Conservation (phyloP, 192 early-diverging fungal genomes). For the Chytriomyces sp. region DNA sequence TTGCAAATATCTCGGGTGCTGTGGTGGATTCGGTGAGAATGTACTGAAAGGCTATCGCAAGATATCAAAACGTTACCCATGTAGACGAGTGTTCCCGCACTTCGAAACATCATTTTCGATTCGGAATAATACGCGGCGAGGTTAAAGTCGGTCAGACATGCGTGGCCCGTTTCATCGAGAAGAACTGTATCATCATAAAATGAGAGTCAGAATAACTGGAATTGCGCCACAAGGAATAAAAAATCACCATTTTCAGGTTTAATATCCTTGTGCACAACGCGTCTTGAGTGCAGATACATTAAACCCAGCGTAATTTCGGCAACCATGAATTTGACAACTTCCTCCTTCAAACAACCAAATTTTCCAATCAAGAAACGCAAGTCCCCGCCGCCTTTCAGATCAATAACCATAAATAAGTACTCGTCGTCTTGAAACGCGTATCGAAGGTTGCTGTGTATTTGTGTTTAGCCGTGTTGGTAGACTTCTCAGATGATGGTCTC, state of each 20-base stretch:
- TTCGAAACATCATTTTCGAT: constrained; percentile 72
- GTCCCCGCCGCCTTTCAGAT: constrained; percentile 65
- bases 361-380: constrained; percentile 55
- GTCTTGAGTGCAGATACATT: constrained; percentile 53
- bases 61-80: constrained; percentile 62
- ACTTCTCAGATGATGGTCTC: too few species aligned
- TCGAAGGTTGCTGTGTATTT: constrained; percentile 71
- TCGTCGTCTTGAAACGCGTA: constrained; percentile 71
- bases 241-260: constrained; percentile 50
- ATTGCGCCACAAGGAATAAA: too few species aligned
- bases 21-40: neutral
- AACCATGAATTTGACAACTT: constrained; percentile 46
- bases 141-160: constrained; percentile 94
- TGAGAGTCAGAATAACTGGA: too few species aligned
- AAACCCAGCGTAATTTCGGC: constrained; percentile 53
- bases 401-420: constrained; percentile 67
- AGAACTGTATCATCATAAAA: too few species aligned
- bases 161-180: constrained; percentile 80
- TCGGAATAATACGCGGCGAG: constrained; percentile 80
- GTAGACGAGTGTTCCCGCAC: constrained; percentile 88
- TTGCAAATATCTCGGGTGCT: constrained; percentile 57
- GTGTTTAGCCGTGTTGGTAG: too few species aligned
- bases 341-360: constrained; percentile 47
- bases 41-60: neutral
- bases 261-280: constrained; percentile 59